These are phyloP conservation scores for Apiospora hydei DNA, from an alignment of 2,329 filamentous ascomycete genomes.

Conservation along the genomic window DNA sequence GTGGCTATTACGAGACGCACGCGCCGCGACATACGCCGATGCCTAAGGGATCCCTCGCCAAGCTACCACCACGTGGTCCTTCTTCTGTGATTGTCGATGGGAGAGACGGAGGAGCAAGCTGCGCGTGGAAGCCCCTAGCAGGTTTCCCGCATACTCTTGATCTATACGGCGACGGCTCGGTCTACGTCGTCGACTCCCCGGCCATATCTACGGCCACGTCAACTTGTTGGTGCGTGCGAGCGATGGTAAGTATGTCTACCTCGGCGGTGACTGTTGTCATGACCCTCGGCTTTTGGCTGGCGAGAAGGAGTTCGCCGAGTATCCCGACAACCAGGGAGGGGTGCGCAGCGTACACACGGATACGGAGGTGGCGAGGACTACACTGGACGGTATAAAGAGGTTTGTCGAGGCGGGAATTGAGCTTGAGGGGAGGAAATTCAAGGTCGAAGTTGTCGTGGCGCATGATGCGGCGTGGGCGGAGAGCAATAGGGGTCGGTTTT, in stretches of 20 bases:
- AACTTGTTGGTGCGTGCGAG: slow-evolving; percentile 54
- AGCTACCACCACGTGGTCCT: neutral
- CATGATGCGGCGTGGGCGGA: slow-evolving; percentile 58
- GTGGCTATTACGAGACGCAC: neutral
- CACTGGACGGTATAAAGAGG: slow-evolving; percentile 43
- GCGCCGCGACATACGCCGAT: neutral
- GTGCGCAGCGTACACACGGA: slow-evolving; percentile 59
- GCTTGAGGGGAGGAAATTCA: slow-evolving; percentile 35
- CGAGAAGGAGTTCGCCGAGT: slow-evolving; percentile 59
- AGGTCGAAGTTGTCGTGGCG: slow-evolving; percentile 58
- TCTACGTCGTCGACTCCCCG: slow-evolving; percentile 59
- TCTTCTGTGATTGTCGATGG: neutral
- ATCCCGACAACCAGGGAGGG: slow-evolving; percentile 45
- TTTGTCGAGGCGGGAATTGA: slow-evolving; percentile 43
- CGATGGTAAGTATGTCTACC: slow-evolving; percentile 51
- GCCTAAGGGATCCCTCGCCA: neutral
- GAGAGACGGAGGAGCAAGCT: slow-evolving; percentile 32
- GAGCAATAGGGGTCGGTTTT: slow-evolving; percentile 43
- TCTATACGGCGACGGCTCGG: slow-evolving; percentile 52
- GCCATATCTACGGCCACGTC: slow-evolving; percentile 59
- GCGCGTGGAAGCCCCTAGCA: slow-evolving; percentile 36
- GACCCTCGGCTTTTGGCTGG: slow-evolving; percentile 57
- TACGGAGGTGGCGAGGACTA: slow-evolving; percentile 50
- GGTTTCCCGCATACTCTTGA: slow-evolving; percentile 54
- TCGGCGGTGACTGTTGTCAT: slow-evolving; percentile 62